Conservation (phyloP, 257 asterid species). For the Salvia hispanica region DNA sequence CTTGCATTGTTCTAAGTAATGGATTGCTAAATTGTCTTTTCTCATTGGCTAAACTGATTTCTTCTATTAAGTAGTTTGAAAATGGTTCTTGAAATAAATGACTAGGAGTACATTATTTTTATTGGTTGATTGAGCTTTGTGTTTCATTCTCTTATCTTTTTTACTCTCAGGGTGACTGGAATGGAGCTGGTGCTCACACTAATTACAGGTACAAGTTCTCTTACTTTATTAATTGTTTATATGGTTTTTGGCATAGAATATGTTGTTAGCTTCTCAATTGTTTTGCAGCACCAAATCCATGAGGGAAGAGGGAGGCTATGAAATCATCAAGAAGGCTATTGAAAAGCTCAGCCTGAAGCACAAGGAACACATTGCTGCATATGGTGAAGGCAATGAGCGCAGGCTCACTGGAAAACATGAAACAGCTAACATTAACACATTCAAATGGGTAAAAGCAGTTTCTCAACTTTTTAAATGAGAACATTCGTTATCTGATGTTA, state of each 20-base stretch:
- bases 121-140: background rate
- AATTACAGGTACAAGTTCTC: conserved; percentile 63
- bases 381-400: conserved; percentile 93
- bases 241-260: background rate
- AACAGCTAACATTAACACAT: conserved; percentile 72
- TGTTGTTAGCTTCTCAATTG: background rate
- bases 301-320: conserved; percentile 81
- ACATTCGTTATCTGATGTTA: too few relatives aligned
- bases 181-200: conserved; percentile 96
- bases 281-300: conserved; percentile 75
- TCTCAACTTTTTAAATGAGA: background rate
- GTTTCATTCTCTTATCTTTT: background rate
- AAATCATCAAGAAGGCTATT: conserved; percentile 80
- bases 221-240: too few relatives aligned
- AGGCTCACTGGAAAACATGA: conserved; percentile 94
- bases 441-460: conserved; percentile 66
- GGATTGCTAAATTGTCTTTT: background rate
- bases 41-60: background rate
- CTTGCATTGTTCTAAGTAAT: background rate
- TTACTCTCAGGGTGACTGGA: conserved; percentile 80
- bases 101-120: background rate
- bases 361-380: conserved; percentile 92
- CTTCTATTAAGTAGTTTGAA: background rate
- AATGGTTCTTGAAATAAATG: background rate
- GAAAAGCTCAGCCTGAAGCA: conserved; percentile 74